These are phyloP conservation scores for Mallotus nudiflorus DNA, from an alignment of 345 rosid species.

Conservation along the genomic window DNA sequence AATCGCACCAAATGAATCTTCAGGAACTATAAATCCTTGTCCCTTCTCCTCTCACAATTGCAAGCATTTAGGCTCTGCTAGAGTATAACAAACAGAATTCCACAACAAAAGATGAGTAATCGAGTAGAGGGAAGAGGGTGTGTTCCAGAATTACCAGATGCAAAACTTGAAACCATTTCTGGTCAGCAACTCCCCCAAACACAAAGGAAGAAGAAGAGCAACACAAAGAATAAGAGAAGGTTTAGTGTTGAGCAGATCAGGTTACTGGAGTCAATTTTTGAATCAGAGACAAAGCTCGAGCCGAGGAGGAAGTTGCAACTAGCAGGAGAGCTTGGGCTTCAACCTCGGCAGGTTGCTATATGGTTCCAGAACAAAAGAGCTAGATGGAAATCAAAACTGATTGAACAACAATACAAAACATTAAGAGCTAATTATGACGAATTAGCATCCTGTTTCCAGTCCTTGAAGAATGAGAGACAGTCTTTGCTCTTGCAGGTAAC, in stretches of 20 bases:
- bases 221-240: slow-evolving; percentile 55
- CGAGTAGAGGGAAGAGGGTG: slow-evolving; percentile 18
- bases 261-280: slow-evolving; percentile 64
- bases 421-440: slow-evolving; percentile 54
- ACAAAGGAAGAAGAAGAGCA: slow-evolving; percentile 47
- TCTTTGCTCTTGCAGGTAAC: slow-evolving; percentile 58
- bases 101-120: neutral
- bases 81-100: neutral
- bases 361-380: slow-evolving; percentile 94
- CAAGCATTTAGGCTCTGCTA: neutral
- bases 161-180: slow-evolving; percentile 7
- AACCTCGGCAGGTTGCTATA: slow-evolving; percentile 86
- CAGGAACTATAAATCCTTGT: slow-evolving; percentile 20
- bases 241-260: slow-evolving; percentile 70
- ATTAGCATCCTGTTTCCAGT: slow-evolving; percentile 53
- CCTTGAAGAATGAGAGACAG: slow-evolving; percentile 60
- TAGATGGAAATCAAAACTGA: slow-evolving; percentile 75
- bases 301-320: slow-evolving; percentile 65
- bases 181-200: slow-evolving; percentile 13
- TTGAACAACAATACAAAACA: slow-evolving; percentile 57
- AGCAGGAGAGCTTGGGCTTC: slow-evolving; percentile 70
- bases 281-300: slow-evolving; percentile 72
- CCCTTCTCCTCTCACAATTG: slow-evolving; percentile 7
- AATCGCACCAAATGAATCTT: slow-evolving; percentile 2
- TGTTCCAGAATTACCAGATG: slow-evolving; percentile 17